Evolutionary conservation across 2,329 filamentous ascomycete species (phyloP).

Genomic region (Monosporascus sp.): DNA sequence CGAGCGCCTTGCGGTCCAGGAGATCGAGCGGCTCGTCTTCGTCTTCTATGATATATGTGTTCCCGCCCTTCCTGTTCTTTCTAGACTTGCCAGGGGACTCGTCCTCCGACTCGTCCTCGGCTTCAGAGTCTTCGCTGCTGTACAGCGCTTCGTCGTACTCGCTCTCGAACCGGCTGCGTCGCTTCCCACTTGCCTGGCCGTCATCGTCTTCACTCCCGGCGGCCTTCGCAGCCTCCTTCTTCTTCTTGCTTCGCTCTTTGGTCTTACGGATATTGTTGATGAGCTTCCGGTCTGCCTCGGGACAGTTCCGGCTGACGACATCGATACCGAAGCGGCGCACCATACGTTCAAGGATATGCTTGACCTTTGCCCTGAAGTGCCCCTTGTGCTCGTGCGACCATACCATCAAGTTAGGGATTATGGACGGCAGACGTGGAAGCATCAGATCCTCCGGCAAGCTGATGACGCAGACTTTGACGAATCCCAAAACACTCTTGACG

Average conservation of each 20-base stretch:
- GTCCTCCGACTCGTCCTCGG: conserved; percentile 59
- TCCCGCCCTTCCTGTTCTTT: conserved; percentile 54
- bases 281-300: conserved; percentile 82
- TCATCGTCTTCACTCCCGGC: conserved; percentile 53
- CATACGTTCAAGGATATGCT: conserved; percentile 94
- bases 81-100: conserved; percentile 42
- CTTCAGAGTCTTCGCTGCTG: conserved; percentile 65
- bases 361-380: conserved; percentile 94
- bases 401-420: conserved; percentile 86
- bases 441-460: conserved; percentile 76
- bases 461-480: conserved; percentile 93
- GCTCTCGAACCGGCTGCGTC: conserved; percentile 71
- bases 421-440: conserved; percentile 66
- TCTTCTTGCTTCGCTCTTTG: conserved; percentile 83
- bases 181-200: conserved; percentile 41
- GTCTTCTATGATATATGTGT: conserved; percentile 87
- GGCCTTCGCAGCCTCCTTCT: conserved; percentile 66
- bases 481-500: conserved; percentile 88
- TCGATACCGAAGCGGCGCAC: conserved; percentile 86
- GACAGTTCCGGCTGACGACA: conserved; percentile 72
- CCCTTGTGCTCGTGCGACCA: conserved; percentile 99
- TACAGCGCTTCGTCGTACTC: conserved; percentile 97
- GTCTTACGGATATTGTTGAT: conserved; percentile 94
- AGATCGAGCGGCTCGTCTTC: conserved; percentile 94
- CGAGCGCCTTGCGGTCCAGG: conserved; percentile 80